Evolutionary conservation across 768 basidiomycete species (phyloP).

Genomic region (Mrakia blollopis): DNA sequence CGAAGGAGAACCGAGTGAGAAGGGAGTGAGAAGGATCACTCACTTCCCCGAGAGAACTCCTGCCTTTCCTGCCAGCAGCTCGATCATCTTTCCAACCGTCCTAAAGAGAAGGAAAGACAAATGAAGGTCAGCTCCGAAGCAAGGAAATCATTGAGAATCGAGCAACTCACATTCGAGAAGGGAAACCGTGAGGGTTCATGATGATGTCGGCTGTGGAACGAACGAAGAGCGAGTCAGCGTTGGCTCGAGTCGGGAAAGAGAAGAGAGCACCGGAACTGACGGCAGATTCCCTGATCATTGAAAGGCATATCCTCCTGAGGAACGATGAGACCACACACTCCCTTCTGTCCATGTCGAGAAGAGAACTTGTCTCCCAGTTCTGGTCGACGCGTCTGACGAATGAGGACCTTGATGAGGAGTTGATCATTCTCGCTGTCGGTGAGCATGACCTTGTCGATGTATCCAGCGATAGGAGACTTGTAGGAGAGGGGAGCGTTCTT

Average conservation of each 20-base stretch:
- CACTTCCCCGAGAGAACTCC: slow-evolving; percentile 31
- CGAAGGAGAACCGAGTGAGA: no score
- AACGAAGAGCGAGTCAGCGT: slow-evolving; percentile 21
- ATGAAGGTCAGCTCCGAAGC: background rate
- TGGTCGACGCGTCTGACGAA: slow-evolving; percentile 91
- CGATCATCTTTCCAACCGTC: slow-evolving; percentile 99
- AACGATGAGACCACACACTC: slow-evolving; percentile 96
- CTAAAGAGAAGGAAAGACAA: slow-evolving; percentile 46
- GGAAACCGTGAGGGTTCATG: slow-evolving; percentile 99
- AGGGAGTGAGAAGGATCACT: background rate
- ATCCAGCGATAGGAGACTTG: slow-evolving; percentile 86
- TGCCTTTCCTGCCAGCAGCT: slow-evolving; percentile 90
- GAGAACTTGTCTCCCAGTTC: slow-evolving; percentile 99
- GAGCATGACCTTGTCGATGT: slow-evolving; percentile 96
- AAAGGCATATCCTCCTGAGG: slow-evolving; percentile 99
- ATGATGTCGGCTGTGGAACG: slow-evolving; percentile 67
- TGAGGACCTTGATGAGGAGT: slow-evolving; percentile 91
- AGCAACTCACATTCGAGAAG: slow-evolving; percentile 61
- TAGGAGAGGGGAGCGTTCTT: slow-evolving; percentile 88
- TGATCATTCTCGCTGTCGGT: slow-evolving; percentile 96
- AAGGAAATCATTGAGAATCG: background rate
- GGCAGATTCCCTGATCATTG: slow-evolving; percentile 92
- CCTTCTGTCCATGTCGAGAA: slow-evolving; percentile 95
- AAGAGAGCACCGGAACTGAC: slow-evolving; percentile 39
- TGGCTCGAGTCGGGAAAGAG: background rate